Conservation (phyloP, 257 asterid genomes). For the Paulownia fortunei region DNA sequence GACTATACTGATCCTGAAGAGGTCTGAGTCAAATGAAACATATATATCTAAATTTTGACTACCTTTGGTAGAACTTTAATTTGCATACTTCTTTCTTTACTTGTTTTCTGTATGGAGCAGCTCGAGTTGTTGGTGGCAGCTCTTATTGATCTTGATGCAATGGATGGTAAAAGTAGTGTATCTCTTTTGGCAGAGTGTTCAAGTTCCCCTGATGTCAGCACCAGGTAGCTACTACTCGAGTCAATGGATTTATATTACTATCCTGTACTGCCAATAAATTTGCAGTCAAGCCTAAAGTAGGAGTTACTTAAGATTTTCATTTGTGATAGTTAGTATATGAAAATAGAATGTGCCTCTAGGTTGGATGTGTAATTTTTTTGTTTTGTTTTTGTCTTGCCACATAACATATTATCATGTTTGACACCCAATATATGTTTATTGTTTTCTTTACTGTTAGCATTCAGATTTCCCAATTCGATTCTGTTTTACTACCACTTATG, state of each 20-base stretch:
- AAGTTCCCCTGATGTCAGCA: constrained; percentile 87
- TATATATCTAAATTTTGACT: background rate
- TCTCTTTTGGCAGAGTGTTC: constrained; percentile 89
- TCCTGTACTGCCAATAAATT: too few relatives aligned
- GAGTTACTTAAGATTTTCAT: background rate
- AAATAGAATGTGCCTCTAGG: background rate
- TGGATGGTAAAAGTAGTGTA: constrained; percentile 94
- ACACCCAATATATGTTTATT: background rate
- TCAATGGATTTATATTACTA: background rate
- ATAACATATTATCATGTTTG: too few relatives aligned
- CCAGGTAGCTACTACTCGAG: constrained; percentile 58
- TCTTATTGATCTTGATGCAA: constrained; percentile 93
- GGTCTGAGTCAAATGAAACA: constrained; percentile 47
- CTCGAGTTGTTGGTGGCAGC: constrained; percentile 87
- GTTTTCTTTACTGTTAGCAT: background rate
- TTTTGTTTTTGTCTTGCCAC: too few relatives aligned
- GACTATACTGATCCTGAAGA: constrained; percentile 97
- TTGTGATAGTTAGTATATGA: background rate
- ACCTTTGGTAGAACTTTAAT: background rate
- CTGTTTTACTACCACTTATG: background rate
- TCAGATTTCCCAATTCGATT: background rate
- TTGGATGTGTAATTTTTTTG: too few relatives aligned
- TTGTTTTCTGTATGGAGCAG: constrained; percentile 52
- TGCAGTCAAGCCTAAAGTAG: background rate
- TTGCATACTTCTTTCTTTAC: background rate